Base-by-base conservation (phyloP, 2,329 filamentous ascomycete species). In the Xylaria arbuscula region DNA sequence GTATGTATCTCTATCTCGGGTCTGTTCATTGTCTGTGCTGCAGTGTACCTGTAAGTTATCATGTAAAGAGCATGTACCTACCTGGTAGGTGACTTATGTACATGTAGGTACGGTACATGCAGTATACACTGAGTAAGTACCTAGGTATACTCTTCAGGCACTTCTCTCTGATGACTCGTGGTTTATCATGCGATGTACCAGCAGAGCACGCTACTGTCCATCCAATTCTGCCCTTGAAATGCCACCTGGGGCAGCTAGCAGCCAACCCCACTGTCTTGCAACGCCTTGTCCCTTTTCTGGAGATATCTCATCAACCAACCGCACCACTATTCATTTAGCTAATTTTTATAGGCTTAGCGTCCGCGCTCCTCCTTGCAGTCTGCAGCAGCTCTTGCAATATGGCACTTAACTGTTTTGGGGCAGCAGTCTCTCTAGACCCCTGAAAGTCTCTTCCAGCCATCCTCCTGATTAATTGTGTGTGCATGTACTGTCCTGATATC, bases 361-460 rank as follows among this genome's bases (percentile, higher is more conserved):
- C 38, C 24, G 53, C 19, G 32, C 28, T 36, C 19, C 57, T 68
- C 66, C 62, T 62, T 65, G 66, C 66, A 62, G 57, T 53, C 58
- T 61, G 66, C 56, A 65, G 63, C 24, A 64, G 32, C 54, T 61
- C 42, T 68, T 68, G 61, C 66, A 61, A 57, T 60, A 64, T 68
- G 17, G 17, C 57, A 34, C 66, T 62, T 65, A 38, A 54, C 66
- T 47, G 57, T 65, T 68, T 68, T 53, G 57, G 57, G 61, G 19
- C 38, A 34, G 8, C 48, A 47, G 34, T 45, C 22, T 45, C 19
- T 13, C 24, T 17, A 47, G 42, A 34, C 51, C 66, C 62, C 66
- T 61, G 58, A 50, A 55, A 58, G 51, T 57, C 58, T 34, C 5
- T 51, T 67, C 53, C 59, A 62, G 64, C 55, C 58, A 67, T 63